Percentiles rank a stretch among this genome's conserved stretches.
phyloP scores from a whole-genome alignment of 78 protist species.

The Planoprotostelium fungivorum region DNA sequence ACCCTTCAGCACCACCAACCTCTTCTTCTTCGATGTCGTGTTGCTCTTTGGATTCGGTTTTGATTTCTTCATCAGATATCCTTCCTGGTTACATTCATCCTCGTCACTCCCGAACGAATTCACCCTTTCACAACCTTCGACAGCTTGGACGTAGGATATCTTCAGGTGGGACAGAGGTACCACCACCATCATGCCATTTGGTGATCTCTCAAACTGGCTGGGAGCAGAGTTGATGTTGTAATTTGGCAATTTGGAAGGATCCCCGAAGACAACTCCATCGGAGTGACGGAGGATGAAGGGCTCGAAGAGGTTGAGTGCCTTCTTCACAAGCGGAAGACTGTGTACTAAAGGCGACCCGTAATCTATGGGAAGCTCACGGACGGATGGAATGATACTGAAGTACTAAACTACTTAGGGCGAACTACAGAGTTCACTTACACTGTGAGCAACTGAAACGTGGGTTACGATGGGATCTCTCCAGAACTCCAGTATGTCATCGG shows the following conservation, averaged over 20 bases:
- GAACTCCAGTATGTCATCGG: neutral
- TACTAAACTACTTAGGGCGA: neutral
- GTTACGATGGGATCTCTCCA: neutral
- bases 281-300: neutral
- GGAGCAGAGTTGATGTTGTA: neutral
- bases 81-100: neutral
- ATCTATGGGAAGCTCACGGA: neutral
- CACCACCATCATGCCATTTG: neutral
- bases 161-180: neutral
- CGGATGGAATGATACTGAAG: neutral
- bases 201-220: neutral
- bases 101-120: neutral
- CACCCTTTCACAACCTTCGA: neutral
- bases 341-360: neutral
- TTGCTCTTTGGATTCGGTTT: neutral
- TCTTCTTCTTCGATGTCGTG: constrained; percentile 21
- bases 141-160: neutral
- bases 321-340: neutral
- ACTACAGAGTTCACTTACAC: neutral
- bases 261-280: neutral
- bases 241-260: neutral
- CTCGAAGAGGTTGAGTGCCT: neutral
- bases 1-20: constrained; percentile 58
- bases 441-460: neutral
- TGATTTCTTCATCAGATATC: neutral